Conservation (phyloP, 257 asterid species). For the Agastache rugosa region DNA sequence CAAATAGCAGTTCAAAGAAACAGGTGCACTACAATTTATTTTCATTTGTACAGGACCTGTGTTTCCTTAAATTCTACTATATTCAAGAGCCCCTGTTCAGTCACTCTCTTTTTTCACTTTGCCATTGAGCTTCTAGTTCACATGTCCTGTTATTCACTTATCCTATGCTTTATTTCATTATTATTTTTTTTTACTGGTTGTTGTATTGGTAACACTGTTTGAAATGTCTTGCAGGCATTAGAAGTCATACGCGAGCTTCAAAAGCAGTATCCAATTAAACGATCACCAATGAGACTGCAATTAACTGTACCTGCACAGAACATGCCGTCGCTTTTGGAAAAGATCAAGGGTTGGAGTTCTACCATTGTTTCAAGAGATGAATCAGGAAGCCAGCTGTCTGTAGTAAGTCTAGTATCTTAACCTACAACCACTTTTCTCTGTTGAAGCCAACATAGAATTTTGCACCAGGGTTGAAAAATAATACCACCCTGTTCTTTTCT, state of each 20-base stretch:
- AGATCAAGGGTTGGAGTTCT: constrained; percentile 66
- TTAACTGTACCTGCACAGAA: constrained; percentile 64
- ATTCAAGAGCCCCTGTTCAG: not conserved
- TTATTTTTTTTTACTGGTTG: not conserved
- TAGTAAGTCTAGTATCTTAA: constrained; percentile 57
- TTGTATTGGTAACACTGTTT: constrained; percentile 21
- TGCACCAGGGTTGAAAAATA: not conserved
- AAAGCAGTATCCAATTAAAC: constrained; percentile 83
- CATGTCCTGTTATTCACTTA: not conserved
- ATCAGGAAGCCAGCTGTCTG: constrained; percentile 65
- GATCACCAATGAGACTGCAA: constrained; percentile 92
- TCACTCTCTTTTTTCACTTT: constrained; percentile 12
- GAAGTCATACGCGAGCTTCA: constrained; percentile 95
- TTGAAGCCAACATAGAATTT: not conserved
- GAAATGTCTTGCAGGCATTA: constrained; percentile 63
- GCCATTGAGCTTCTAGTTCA: constrained; percentile 2
- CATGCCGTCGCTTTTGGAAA: constrained; percentile 58
- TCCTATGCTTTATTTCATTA: constrained; percentile 14
- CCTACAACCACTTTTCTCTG: constrained; percentile 5
- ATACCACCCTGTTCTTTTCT: not conserved
- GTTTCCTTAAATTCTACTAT: constrained; percentile 6
- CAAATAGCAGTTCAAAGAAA: constrained; percentile 90
- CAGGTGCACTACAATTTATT: constrained; percentile 55
- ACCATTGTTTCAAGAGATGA: constrained; percentile 64
- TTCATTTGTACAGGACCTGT: not conserved